Percentiles rank a stretch among this genome's conserved stretches.
Evolutionary conservation across 2,329 filamentous ascomycete genomes (phyloP).

Genomic region (Pyrenophora teres): DNA sequence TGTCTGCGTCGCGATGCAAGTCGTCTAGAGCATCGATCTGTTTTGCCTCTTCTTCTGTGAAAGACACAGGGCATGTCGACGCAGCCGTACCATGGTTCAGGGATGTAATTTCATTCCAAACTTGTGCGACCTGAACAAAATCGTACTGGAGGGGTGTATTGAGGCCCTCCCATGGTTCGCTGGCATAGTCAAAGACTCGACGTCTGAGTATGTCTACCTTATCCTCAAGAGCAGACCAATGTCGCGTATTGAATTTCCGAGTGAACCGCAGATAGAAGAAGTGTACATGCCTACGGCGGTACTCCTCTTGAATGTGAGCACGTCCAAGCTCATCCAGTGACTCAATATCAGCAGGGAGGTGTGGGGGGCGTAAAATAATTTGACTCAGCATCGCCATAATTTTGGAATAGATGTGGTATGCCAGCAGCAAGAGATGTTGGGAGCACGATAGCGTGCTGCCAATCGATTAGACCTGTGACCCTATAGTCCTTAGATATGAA

Average conservation of each 20-base stretch:
- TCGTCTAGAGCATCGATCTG: not conserved
- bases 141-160: constrained; percentile 35
- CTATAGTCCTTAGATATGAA: not conserved
- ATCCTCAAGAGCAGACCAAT: constrained; percentile 32
- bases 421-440: constrained; percentile 46
- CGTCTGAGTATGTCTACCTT: constrained; percentile 25
- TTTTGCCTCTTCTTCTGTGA: constrained; percentile 23
- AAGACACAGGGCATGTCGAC: constrained; percentile 20
- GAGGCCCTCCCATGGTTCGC: constrained; percentile 37
- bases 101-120: constrained; percentile 24
- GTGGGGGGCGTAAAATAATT: constrained; percentile 20
- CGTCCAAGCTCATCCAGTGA: constrained; percentile 22
- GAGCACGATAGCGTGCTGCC: constrained; percentile 29
- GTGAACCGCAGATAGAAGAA: constrained; percentile 40
- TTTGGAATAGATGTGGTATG: constrained; percentile 49
- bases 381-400: constrained; percentile 44
- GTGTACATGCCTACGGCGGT: constrained; percentile 36
- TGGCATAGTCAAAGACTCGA: constrained; percentile 28
- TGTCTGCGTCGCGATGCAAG: constrained; percentile 18
- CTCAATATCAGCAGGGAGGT: constrained; percentile 22
- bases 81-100: constrained; percentile 3
- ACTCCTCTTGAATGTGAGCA: constrained; percentile 23
- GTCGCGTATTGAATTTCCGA: constrained; percentile 26
- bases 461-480: constrained; percentile 25
- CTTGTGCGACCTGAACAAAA: constrained; percentile 23